phyloP scores from a whole-genome alignment of 352 stramenopile species.

The Globisporangium okanoganense region DNA sequence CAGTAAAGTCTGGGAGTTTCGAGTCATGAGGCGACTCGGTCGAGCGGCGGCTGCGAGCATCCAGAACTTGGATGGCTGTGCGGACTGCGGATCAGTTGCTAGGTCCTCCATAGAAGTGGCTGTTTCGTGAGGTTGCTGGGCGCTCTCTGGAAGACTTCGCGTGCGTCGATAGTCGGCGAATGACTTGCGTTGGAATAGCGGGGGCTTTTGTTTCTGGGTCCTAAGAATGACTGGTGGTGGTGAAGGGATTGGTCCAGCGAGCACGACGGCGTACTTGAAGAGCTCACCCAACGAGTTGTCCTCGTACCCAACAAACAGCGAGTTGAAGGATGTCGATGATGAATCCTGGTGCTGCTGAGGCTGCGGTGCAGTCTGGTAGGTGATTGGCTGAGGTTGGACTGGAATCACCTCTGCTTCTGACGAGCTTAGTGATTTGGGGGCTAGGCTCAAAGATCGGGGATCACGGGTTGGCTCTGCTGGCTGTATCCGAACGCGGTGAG shows the following conservation, averaged over 20 bases:
- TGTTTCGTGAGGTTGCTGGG: slow-evolving; percentile 15
- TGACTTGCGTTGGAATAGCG: slow-evolving; percentile 26
- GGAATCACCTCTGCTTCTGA: too few relatives aligned
- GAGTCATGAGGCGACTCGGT: slow-evolving; percentile 23
- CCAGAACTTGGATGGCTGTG: slow-evolving; percentile 22
- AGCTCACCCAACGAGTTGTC: slow-evolving; percentile 48
- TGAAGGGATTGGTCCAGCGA: slow-evolving; percentile 37
- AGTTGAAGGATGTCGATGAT: slow-evolving; percentile 18
- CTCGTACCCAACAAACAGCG: slow-evolving; percentile 28
- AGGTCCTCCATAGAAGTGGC: slow-evolving; percentile 16
- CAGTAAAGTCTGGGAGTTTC: slow-evolving; percentile 20
- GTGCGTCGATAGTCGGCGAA: slow-evolving; percentile 36
- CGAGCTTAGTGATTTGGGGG: too few relatives aligned
- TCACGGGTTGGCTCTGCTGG: too few relatives aligned
- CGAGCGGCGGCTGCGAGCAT: slow-evolving; percentile 15
- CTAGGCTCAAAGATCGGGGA: too few relatives aligned
- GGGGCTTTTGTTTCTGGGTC: slow-evolving; percentile 23
- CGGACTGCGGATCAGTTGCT: background rate
- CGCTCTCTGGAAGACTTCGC: slow-evolving; percentile 34
- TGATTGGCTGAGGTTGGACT: background rate
- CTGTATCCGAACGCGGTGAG: background rate
- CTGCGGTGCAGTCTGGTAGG: background rate
- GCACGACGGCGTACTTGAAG: slow-evolving; percentile 71
- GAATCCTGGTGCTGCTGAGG: background rate
- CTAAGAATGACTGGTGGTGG: slow-evolving; percentile 1